phyloP scores from a whole-genome alignment of 148 eudicot genomes.

The Silene uniflora region DNA sequence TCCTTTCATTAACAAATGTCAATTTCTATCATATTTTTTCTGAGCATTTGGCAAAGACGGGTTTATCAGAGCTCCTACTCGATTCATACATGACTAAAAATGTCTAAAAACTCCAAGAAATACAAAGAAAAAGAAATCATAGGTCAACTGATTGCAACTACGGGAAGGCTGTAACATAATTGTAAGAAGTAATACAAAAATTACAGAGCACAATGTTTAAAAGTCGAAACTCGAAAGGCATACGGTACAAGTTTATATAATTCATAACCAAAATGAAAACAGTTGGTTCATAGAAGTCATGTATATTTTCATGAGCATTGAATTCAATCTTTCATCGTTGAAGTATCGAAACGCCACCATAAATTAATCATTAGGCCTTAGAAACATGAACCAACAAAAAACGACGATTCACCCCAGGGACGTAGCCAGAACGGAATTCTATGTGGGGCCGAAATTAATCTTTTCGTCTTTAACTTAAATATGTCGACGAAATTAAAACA shows the following conservation, averaged over 20 bases:
- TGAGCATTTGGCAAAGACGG: not conserved
- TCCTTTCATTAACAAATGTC: slow-evolving; percentile 1
- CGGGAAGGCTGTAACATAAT: not conserved
- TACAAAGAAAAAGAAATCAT: not conserved
- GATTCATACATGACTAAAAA: not conserved
- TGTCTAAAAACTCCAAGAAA: not conserved
- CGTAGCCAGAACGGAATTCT: too few species aligned
- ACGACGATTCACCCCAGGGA: too few species aligned
- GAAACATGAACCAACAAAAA: too few species aligned
- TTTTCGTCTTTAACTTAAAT: too few species aligned
- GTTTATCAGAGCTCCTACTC: not conserved
- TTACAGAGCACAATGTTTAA: slow-evolving; percentile 18
- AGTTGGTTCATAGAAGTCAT: slow-evolving; percentile 75
- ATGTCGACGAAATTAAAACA: too few species aligned
- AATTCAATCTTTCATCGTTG: too few species aligned
- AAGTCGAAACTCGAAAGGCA: slow-evolving; percentile 81
- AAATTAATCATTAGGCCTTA: too few species aligned
- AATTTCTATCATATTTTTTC: not conserved
- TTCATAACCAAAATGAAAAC: slow-evolving; percentile 78
- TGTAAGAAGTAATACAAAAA: slow-evolving; percentile 8
- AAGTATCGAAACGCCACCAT: too few species aligned
- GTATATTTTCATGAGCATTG: too few species aligned
- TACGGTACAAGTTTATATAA: slow-evolving; percentile 66
- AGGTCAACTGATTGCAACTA: slow-evolving; percentile 7
- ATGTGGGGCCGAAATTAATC: too few species aligned